Base-by-base conservation (phyloP, 2,329 filamentous ascomycete genomes). In the Neonectria magnoliae region DNA sequence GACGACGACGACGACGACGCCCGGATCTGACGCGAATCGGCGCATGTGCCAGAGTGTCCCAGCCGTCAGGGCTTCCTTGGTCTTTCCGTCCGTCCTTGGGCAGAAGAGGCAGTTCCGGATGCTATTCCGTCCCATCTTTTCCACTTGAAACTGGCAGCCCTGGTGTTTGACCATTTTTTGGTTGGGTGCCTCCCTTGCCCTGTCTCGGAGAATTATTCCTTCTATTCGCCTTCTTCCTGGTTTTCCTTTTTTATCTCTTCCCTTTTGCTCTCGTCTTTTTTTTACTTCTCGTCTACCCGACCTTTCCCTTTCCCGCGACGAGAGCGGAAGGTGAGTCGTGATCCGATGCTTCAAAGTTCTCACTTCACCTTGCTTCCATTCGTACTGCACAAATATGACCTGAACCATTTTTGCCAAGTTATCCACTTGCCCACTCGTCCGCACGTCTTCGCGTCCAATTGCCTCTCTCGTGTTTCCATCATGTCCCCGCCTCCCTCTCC, bases 1-100 rank as follows among this genome's bases (percentile, higher is more conserved):
- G n/a, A 3, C n/a, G 1, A 42, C n/a, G 1, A 42, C 38, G 38
- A 42, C n/a, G 38, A 18, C 56, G 50, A 58, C 57, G 66, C 62
- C 62, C 59, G 68, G 69, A 73, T 73, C 69, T 73, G 57, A 59
- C 48, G 63, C 52, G 69, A 71, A 62, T 73, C 71, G 69, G 69
- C 65, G 71, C 71, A 60, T 69, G 68, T 70, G 42, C 54, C 54
- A 54, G 45, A 58, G 22, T 50, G 57, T 62, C 25, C 25, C 25
- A 25, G 25, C 25, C 5, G 25, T 25, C 25, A 25, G 25, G 25
- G 25, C 25, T 25, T 2, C n/a, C n/a, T n/a, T n/a, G n/a, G 25
- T 6, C 25, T 25, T 25, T 25, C 25, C 5, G 25, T 25, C 25
- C 25, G 25, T 25, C 25, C 25, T 5, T 25, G 22, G 22, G 22